phyloP scores from a whole-genome alignment of 176 grass and related monocot species.

The Elaeis guineensis region DNA sequence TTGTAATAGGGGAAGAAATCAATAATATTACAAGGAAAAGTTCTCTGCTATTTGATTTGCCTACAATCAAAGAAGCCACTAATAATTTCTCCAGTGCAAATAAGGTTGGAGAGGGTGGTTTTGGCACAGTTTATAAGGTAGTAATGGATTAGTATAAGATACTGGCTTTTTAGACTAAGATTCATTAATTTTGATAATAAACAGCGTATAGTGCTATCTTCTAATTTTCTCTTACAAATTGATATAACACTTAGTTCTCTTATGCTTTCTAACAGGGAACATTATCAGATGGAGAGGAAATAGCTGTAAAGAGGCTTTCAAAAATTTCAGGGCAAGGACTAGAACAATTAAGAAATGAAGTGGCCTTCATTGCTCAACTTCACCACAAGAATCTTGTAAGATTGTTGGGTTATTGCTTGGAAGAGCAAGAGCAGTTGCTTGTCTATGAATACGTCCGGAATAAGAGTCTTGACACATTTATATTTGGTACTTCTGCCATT shows the following conservation, averaged over 20 bases:
- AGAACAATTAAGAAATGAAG: conserved; percentile 39
- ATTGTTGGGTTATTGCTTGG: conserved; percentile 38
- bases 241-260: no score
- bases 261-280: conserved; percentile 19
- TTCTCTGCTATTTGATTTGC: conserved; percentile 33
- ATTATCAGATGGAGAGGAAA: conserved; percentile 26
- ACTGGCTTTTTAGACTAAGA: no score
- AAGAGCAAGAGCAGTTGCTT: conserved; percentile 39
- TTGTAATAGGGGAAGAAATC: no score
- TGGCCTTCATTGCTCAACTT: conserved; percentile 34
- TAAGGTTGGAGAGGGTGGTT: conserved; percentile 59
- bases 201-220: no score
- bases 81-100: conserved; percentile 29
- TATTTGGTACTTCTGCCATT: conserved; percentile 19
- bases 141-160: no score
- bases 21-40: no score
- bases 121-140: conserved; percentile 52
- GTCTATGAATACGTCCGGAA: conserved; percentile 41
- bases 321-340: conserved; percentile 31
- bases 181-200: no score
- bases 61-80: conserved; percentile 28
- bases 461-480: conserved; percentile 37
- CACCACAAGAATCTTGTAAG: conserved; percentile 53
- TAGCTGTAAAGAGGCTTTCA: conserved; percentile 59
- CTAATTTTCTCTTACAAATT: no score